Evolutionary conservation across 1,139 yeast species (phyloP).

Genomic region (Suhomyces coccinellae): DNA sequence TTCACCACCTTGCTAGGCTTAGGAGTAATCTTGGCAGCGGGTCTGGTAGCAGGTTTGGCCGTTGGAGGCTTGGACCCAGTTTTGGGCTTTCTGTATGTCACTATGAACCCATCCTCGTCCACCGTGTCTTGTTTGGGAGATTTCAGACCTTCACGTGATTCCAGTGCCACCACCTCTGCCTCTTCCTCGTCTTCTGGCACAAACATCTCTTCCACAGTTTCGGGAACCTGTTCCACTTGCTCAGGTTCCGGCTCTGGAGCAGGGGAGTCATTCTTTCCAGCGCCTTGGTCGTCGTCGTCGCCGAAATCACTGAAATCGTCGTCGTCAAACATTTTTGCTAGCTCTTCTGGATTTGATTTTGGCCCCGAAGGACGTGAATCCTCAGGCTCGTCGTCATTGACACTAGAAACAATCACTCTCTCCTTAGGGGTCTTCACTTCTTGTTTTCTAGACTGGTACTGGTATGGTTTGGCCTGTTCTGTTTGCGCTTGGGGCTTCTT

Average conservation of each 20-base stretch:
- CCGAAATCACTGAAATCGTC: conserved; percentile 23
- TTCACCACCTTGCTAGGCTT: conserved; percentile 11
- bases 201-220: conserved; percentile 13
- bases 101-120: conserved; percentile 45
- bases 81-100: conserved; percentile 27
- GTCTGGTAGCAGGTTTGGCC: conserved; percentile 12
- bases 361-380: conserved; percentile 1
- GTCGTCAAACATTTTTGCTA: conserved; percentile 24
- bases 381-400: conserved; percentile 14
- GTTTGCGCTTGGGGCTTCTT: conserved; percentile 4
- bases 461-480: conserved; percentile 21
- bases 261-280: neutral
- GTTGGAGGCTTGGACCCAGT: conserved; percentile 17
- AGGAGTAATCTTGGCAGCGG: conserved; percentile 14
- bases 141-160: neutral
- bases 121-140: conserved; percentile 20
- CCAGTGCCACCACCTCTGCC: conserved; percentile 3
- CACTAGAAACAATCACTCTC: conserved; percentile 35
- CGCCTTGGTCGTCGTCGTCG: conserved; percentile 8
- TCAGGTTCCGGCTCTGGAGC: conserved; percentile 1
- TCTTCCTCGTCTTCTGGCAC: conserved; percentile 14
- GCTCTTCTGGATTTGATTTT: conserved; percentile 16
- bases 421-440: conserved; percentile 36
- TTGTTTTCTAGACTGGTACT: conserved; percentile 42
- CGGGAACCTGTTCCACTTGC: conserved; percentile 4